Evolutionary conservation across 2,329 filamentous ascomycete species (phyloP), one percentile per base, ranked within the genome.

Genomic region (Sclerotinia sclerotiorum): DNA sequence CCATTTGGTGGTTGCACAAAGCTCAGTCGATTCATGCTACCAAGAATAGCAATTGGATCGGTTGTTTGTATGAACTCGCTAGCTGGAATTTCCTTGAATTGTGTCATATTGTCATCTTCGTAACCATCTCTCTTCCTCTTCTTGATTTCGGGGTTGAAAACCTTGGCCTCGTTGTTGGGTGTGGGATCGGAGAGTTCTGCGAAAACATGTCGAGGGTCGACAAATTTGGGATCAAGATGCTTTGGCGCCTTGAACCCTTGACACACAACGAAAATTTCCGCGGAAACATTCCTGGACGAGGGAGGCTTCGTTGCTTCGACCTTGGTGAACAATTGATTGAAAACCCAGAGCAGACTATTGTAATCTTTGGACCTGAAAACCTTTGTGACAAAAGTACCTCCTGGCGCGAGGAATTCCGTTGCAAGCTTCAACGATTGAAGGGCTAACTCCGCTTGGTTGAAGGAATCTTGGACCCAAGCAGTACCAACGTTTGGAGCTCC

Each of bases 261-360:
- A 81, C 94, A 98, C 46, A 99, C 95, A 72, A 98, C 94, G 82
- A 99, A 99, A 52, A 98, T 98, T 83, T 99, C 95, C 73, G 95
- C 95, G 10, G 93, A 97, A 65, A 99, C 94, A 76, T 97, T 97
- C 83, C 95, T 87, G 11, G 93, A 97, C 0, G 93, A 97, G 0
- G 95, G 95, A 4, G 95, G 95, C 80, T 99, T 99, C 6, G 95
- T 99, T 61, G 96, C 94, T 78, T 99, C 94, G 72, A 99, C 95
- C 73, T 95, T 96, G 60, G 86, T 85, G 82, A 99, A 99, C 0
- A 99, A 85, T 79, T 99, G 95, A 78, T 97, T 97, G 83, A 98
- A 93, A 46, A 98, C 94, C 95, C 95, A 99, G 61, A 98, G 85
- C 57, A 99, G 81, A 69, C 93, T 90, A 78, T 97, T 97, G 83